Conservation (phyloP, 495 filamentous ascomycete species). For the Pseudoneurospora amorphoporcata region DNA sequence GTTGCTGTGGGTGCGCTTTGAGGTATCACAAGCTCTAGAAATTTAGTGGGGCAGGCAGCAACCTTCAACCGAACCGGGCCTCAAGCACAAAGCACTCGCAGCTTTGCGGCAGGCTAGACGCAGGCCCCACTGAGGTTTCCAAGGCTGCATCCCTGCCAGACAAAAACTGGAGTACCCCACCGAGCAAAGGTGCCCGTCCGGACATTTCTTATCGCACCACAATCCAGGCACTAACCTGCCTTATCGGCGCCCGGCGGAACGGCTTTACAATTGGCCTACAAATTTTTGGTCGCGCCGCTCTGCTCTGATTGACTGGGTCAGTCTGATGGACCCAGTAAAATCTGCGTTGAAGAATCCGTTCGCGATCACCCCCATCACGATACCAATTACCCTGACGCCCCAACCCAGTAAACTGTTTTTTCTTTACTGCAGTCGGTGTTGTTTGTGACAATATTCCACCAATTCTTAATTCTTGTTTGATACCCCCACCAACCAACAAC, state of each 20-base stretch:
- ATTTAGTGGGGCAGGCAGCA: background rate
- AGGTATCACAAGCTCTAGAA: background rate
- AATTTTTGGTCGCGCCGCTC: constrained; percentile 13
- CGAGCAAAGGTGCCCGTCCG: background rate
- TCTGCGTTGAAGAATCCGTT: constrained; percentile 6
- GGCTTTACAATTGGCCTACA: constrained; percentile 22
- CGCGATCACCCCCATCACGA: background rate
- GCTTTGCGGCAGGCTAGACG: background rate
- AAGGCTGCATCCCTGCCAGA: background rate
- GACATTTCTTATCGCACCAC: background rate
- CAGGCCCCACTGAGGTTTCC: background rate
- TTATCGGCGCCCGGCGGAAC: constrained; percentile 6
- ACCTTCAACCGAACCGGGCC: background rate
- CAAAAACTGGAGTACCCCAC: background rate
- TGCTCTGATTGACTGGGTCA: constrained; percentile 2
- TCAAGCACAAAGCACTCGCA: background rate
- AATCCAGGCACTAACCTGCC: background rate
- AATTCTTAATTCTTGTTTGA: background rate
- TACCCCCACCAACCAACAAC: background rate
- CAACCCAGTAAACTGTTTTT: background rate
- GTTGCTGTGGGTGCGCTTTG: background rate
- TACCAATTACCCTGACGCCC: background rate
- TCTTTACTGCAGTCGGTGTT: background rate
- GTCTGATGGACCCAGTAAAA: constrained; percentile 8
- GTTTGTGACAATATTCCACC: background rate